Conservation (phyloP, 106 monocot genomes). For the Dactylorhiza incarnata region DNA sequence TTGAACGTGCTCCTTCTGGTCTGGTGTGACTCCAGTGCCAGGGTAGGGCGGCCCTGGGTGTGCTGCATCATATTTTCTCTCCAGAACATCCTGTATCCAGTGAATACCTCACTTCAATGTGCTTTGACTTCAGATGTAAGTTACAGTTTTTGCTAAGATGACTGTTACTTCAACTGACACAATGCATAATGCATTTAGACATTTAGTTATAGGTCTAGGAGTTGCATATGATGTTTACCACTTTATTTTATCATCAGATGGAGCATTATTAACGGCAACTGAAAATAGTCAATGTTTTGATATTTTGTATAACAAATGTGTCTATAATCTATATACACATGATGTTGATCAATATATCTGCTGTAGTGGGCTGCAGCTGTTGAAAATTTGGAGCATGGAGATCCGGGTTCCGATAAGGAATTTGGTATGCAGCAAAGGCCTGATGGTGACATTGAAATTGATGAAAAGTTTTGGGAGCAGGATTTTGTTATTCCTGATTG, state of each 20-base stretch:
- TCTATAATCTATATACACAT: neutral
- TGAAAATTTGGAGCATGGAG: constrained; percentile 65
- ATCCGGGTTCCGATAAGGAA: constrained; percentile 82
- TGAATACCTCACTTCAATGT: too few species aligned
- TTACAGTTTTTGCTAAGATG: too few species aligned
- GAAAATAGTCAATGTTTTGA: neutral
- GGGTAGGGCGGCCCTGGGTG: too few species aligned
- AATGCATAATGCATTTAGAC: neutral
- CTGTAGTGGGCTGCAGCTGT: constrained; percentile 88
- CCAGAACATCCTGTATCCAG: too few species aligned
- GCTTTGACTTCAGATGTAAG: too few species aligned
- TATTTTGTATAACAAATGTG: neutral
- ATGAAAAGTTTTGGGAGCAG: constrained; percentile 90
- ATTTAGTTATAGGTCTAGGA: neutral
- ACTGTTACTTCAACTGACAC: too few species aligned
- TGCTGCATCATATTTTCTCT: too few species aligned
- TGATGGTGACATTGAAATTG: constrained; percentile 98
- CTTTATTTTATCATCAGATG: too few species aligned
- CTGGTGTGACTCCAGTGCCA: too few species aligned
- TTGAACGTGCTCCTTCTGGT: too few species aligned
- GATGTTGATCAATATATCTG: constrained; percentile 14
- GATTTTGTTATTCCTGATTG: constrained; percentile 88
- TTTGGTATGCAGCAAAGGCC: constrained; percentile 98
- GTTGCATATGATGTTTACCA: neutral
- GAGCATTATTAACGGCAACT: neutral